phyloP scores from a whole-genome alignment of 2,329 filamentous ascomycete species.

The Fusarium tuaranense region DNA sequence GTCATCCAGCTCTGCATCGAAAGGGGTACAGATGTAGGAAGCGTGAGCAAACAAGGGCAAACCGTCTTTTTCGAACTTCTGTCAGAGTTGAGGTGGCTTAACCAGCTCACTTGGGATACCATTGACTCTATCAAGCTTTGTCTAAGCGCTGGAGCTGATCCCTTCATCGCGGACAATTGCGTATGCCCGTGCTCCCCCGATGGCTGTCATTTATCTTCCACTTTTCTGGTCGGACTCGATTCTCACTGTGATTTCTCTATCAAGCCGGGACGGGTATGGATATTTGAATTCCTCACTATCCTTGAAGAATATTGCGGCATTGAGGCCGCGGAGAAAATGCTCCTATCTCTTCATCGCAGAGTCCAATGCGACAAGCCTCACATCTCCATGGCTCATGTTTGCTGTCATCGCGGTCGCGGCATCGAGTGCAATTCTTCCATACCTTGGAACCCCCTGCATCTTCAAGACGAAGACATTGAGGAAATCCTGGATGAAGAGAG shows the following conservation, averaged over 20 bases:
- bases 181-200: neutral
- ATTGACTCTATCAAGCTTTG: neutral
- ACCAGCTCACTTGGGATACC: neutral
- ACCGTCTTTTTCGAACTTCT: neutral
- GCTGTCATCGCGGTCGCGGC: neutral
- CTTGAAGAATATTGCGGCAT: neutral
- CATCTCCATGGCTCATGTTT: neutral
- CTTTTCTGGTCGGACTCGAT: neutral
- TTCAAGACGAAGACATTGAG: neutral
- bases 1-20: neutral
- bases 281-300: neutral
- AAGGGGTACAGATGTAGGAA: fast-evolving
- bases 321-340: neutral
- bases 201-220: neutral
- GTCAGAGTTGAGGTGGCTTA: fast-evolving
- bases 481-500: neutral
- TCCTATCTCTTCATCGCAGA: neutral
- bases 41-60: neutral
- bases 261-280: too few species aligned
- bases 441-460: fast-evolving
- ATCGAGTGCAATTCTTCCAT: fast-evolving
- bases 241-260: neutral
- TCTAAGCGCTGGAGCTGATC: neutral
- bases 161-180: neutral
- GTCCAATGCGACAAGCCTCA: neutral